Conservation (phyloP, 768 basidiomycete genomes). For the Fibroporia radiculosa region DNA sequence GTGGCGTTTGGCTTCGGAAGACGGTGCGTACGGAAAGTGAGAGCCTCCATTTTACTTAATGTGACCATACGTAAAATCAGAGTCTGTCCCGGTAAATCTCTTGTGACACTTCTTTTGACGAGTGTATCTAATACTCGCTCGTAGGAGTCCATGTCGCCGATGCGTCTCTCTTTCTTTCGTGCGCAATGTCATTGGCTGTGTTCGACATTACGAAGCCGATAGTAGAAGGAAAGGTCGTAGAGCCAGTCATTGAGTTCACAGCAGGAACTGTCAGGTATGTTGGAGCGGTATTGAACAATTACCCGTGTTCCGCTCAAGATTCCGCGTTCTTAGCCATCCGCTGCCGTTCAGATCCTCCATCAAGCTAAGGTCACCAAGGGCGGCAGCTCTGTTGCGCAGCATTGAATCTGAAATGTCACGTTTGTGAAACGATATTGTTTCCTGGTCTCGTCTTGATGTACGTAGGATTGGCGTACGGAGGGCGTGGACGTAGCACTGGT, state of each 20-base stretch:
- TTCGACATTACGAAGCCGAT: conserved; percentile 25
- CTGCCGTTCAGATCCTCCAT: conserved; percentile 20
- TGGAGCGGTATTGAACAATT: neutral
- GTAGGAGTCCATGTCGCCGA: conserved; percentile 37
- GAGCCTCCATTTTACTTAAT: neutral
- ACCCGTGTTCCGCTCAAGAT: neutral
- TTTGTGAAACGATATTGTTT: too few species aligned
- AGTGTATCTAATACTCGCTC: too few species aligned
- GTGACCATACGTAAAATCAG: conserved; percentile 1
- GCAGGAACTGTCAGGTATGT: conserved; percentile 17
- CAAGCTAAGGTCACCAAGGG: conserved; percentile 21
- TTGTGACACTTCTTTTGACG: conserved; percentile 16
- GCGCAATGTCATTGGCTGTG: conserved; percentile 27
- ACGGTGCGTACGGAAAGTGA: conserved; percentile 13
- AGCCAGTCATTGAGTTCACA: conserved; percentile 16
- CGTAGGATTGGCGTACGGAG: too few species aligned
- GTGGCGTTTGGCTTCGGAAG: conserved; percentile 31
- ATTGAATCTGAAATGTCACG: too few species aligned
- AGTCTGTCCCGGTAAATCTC: conserved; percentile 30
- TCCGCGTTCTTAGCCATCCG: conserved; percentile 18
- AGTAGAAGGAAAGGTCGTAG: conserved; percentile 19
- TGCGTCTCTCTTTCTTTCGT: conserved; percentile 28
- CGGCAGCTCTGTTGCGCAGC: conserved; percentile 18
- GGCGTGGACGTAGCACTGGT: too few species aligned
- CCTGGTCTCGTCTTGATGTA: too few species aligned